A percentile compares a stretch with the other conserved stretches of the same genome.
Evolutionary conservation across 2,329 filamentous ascomycete genomes (phyloP).

Genomic region (Paradendryphiella salina): DNA sequence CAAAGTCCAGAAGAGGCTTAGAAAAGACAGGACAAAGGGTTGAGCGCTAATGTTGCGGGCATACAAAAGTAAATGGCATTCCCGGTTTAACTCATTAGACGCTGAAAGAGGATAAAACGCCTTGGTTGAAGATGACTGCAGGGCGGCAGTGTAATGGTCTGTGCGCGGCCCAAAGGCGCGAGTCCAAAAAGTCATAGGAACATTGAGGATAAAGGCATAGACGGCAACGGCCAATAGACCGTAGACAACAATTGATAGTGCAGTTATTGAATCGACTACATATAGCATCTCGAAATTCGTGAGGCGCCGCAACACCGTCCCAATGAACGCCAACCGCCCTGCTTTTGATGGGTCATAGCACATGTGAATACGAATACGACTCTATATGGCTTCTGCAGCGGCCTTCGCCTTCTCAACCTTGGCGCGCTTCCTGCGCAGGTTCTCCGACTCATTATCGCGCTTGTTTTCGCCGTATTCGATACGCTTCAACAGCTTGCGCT

Average conservation of each 20-base stretch:
- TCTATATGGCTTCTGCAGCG: conserved; percentile 35
- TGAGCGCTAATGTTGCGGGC: too few relatives aligned
- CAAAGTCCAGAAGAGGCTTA: too few relatives aligned
- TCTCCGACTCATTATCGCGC: conserved; percentile 87
- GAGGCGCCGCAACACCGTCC: conserved; percentile 17
- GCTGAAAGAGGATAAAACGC: neutral
- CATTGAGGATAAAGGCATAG: neutral
- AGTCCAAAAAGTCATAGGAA: neutral
- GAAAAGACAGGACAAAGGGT: too few relatives aligned
- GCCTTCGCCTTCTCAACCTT: conserved; percentile 70
- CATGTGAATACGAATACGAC: neutral
- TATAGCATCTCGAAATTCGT: conserved; percentile 8
- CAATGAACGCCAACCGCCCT: conserved; percentile 19
- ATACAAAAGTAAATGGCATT: too few relatives aligned
- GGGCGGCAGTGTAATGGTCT: neutral
- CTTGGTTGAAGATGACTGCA: neutral
- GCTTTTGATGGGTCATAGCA: conserved; percentile 18
- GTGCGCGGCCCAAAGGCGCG: neutral
- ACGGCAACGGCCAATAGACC: neutral
- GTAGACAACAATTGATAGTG: neutral
- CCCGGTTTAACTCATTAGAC: conserved; percentile 2
- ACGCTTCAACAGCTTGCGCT: conserved; percentile 95
- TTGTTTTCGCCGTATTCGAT: conserved; percentile 96
- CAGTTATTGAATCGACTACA: conserved; percentile 6
- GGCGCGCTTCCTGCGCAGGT: conserved; percentile 84